Base-by-base conservation (phyloP, 2,329 filamentous ascomycete genomes). In the Thielaviopsis punctulata region DNA sequence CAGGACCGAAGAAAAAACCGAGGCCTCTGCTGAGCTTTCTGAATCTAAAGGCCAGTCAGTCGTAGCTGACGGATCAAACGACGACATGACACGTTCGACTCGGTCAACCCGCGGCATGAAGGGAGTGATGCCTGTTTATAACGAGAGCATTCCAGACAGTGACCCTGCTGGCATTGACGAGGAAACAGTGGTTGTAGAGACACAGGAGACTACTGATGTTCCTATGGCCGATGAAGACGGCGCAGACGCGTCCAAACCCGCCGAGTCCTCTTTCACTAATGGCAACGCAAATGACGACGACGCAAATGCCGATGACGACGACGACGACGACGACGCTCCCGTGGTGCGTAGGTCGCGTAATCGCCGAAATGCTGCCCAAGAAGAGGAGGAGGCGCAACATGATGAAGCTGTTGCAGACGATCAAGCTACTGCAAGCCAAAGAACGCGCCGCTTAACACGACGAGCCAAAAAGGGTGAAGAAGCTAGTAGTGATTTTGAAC, bases 401-500 rank as follows among this genome's bases (percentile, higher is more conserved):
- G 30, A 12, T 3, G 30, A 36, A 15, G 30, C 30, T n/a, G 30
- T 15, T 36, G 12, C 30, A 15, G 30, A 4, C 13, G 60, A 62
- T 36, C 60, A 60, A 49, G 52, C 60, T 36, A 57, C 60, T 7
- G 61, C 58, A 9, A 60, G 24, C 56, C 56, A 39, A 60, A 63
- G 44, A 24, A 54, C n/a, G 63, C 66, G 48, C 58, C 73, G 74
- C 5, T 62, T 76, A 45, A 77, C 67, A 12, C 70, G 68, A 51
- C 70, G 68, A 52, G 68, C 69, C 43, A 68, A 69, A 56, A 70
- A 69, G 6, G 60, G 66, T 2, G 69, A 75, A 52, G 76, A 79
- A 54, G 71, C 69, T 4, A 79, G 75, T 49, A 79, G 76, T 58
- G 76, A 80, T 57, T 80, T 79, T 58, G 76, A 80, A 52, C 76